A percentile compares a stretch with the other conserved stretches of the same genome.
These are phyloP conservation scores for Phytophthora litchii DNA, from an alignment of 352 stramenopile species.

Conservation along the genomic window DNA sequence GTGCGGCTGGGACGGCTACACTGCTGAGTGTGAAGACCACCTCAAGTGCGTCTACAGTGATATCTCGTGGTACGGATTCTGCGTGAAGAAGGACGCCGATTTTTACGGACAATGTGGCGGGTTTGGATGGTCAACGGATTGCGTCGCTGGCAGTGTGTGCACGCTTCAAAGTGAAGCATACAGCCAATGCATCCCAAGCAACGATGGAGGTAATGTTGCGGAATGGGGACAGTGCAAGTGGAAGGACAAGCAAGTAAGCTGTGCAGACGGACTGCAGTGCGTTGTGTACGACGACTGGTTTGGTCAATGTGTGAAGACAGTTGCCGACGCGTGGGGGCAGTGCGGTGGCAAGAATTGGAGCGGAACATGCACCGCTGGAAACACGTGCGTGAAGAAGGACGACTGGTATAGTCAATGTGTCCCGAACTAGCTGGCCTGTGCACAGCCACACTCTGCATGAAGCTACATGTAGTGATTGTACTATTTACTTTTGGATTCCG, in stretches of 20 bases:
- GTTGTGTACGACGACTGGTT: constrained; percentile 36
- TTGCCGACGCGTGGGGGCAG: constrained; percentile 24
- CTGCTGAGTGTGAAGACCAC: constrained; percentile 15
- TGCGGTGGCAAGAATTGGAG: constrained; percentile 27
- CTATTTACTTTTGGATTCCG: not conserved
- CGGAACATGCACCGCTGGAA: constrained; percentile 21
- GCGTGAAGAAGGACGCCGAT: constrained; percentile 27
- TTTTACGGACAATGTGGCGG: constrained; percentile 25
- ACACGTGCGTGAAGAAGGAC: constrained; percentile 27
- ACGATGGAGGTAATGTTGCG: constrained; percentile 10
- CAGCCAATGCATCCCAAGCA: constrained; percentile 19
- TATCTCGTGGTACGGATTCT: constrained; percentile 11
- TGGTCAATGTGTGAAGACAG: constrained; percentile 34
- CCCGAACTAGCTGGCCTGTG: not conserved
- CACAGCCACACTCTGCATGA: not conserved
- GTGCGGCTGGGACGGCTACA: constrained; percentile 22
- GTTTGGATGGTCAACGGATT: constrained; percentile 25
- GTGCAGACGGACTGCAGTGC: constrained; percentile 26
- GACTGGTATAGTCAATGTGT: constrained; percentile 31
- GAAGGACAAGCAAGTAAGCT: constrained; percentile 19
- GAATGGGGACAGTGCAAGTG: constrained; percentile 41
- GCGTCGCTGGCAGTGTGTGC: constrained; percentile 16
- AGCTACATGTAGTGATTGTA: not conserved
- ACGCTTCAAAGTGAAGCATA: constrained; percentile 7
- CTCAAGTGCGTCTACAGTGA: constrained; percentile 26